A percentile compares a stretch with the other conserved stretches of the same genome.
These are phyloP conservation scores for Ogataea pignaliae DNA, from an alignment of 805 yeast species.

Conservation along the genomic window DNA sequence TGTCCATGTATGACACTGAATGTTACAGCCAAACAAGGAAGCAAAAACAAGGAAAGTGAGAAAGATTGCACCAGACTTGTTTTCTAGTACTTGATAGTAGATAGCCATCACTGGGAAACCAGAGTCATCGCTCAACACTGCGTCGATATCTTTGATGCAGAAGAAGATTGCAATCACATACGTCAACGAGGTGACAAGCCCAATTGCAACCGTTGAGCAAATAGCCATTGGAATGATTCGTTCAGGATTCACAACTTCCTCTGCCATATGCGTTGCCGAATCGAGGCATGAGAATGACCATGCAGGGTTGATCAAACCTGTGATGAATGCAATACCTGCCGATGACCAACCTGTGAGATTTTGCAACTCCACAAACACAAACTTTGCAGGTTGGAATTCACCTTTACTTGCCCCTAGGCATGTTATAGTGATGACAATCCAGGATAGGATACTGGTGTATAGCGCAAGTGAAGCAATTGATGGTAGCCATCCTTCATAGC, in stretches of 20 bases:
- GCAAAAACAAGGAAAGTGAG: slow-evolving; percentile 45
- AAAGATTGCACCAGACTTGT: slow-evolving; percentile 50
- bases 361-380: slow-evolving; percentile 50
- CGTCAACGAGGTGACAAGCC: slow-evolving; percentile 54
- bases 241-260: slow-evolving; percentile 56
- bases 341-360: slow-evolving; percentile 60
- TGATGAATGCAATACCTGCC: slow-evolving; percentile 56
- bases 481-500: slow-evolving; percentile 52
- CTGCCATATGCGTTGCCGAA: slow-evolving; percentile 69
- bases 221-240: slow-evolving; percentile 58
- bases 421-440: slow-evolving; percentile 47
- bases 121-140: slow-evolving; percentile 43
- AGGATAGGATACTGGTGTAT: slow-evolving; percentile 49
- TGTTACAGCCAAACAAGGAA: slow-evolving; percentile 55
- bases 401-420: slow-evolving; percentile 51
- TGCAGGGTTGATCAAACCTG: slow-evolving; percentile 67
- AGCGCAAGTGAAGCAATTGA: slow-evolving; percentile 44
- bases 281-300: slow-evolving; percentile 70
- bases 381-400: slow-evolving; percentile 44
- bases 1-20: slow-evolving; percentile 65
- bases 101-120: slow-evolving; percentile 65
- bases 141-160: slow-evolving; percentile 49
- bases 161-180: slow-evolving; percentile 57
- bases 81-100: slow-evolving; percentile 51
- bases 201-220: slow-evolving; percentile 59